Conservation (phyloP, 768 basidiomycete genomes). For the Psilocybe azurescens region DNA sequence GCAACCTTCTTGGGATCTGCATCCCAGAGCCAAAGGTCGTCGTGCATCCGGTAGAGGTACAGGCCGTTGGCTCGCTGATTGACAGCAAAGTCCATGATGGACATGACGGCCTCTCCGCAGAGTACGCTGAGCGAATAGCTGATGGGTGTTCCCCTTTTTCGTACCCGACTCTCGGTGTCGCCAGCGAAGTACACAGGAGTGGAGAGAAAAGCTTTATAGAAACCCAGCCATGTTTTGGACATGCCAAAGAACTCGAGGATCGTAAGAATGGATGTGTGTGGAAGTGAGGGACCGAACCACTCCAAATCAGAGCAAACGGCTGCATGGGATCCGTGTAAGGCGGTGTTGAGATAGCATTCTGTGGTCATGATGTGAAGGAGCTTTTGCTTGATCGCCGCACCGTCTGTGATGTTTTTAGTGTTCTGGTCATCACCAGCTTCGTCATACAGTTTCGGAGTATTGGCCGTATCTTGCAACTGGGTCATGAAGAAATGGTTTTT, state of each 20-base stretch:
- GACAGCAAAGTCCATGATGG: conserved; percentile 53
- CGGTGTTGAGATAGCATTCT: conserved; percentile 44
- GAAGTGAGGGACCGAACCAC: conserved; percentile 51
- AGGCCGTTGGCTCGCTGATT: conserved; percentile 48
- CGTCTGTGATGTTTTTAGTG: background rate
- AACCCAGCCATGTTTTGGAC: conserved; percentile 37
- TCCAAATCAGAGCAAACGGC: conserved; percentile 49
- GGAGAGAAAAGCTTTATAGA: conserved; percentile 39
- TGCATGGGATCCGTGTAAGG: conserved; percentile 38
- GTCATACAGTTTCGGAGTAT: conserved; percentile 14
- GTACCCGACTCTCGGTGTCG: conserved; percentile 29
- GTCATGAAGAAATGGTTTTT: conserved; percentile 37
- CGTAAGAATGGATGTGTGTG: conserved; percentile 45
- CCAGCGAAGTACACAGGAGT: conserved; percentile 38
- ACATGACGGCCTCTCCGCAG: conserved; percentile 47
- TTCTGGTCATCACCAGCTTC: conserved; percentile 20
- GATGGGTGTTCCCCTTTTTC: conserved; percentile 49
- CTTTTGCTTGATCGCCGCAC: conserved; percentile 36
- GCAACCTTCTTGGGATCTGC: conserved; percentile 36
- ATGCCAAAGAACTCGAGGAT: conserved; percentile 46
- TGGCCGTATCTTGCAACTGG: conserved; percentile 32
- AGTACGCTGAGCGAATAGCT: conserved; percentile 44
- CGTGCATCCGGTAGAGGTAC: conserved; percentile 50
- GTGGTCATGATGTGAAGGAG: conserved; percentile 45
- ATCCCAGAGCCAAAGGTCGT: conserved; percentile 52